Percentiles rank a stretch among this genome's conserved stretches.
Evolutionary conservation across 139 green algal species (phyloP).

Genomic region (Diplosphaera chodatii): DNA sequence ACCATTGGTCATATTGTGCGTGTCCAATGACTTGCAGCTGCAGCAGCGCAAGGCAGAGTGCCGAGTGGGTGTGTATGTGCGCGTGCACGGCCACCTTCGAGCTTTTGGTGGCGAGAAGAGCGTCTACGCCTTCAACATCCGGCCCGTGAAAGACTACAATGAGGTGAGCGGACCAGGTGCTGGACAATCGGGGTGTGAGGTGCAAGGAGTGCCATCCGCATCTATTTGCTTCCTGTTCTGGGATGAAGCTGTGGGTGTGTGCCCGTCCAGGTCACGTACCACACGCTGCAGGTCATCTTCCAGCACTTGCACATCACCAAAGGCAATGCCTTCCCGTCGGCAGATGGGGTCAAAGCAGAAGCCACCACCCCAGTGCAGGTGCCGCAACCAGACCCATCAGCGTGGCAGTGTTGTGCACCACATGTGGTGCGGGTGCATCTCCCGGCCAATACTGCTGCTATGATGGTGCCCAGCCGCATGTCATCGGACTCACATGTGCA

Average conservation of each 20-base stretch:
- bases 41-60: slow-evolving; percentile 30
- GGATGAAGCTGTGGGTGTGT: too few relatives aligned
- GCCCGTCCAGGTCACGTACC: slow-evolving; percentile 64
- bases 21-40: too few relatives aligned
- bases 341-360: neutral
- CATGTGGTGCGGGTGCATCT: too few relatives aligned
- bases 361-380: neutral
- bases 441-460: too few relatives aligned
- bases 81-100: slow-evolving; percentile 61
- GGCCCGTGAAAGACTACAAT: slow-evolving; percentile 62
- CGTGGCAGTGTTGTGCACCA: too few relatives aligned
- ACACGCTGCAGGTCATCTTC: slow-evolving; percentile 65
- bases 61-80: slow-evolving; percentile 56
- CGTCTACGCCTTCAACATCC: slow-evolving; percentile 53
- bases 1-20: too few relatives aligned
- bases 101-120: slow-evolving; percentile 31
- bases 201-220: too few relatives aligned
- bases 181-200: too few relatives aligned
- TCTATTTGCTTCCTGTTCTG: too few relatives aligned
- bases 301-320: slow-evolving; percentile 69
- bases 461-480: too few relatives aligned
- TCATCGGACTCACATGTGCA: too few relatives aligned
- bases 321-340: slow-evolving; percentile 12
- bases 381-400: too few relatives aligned
- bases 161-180: slow-evolving; percentile 52